phyloP scores from a whole-genome alignment of 1,284 basidiomycete genomes.

The Macrocystidia cucumis region DNA sequence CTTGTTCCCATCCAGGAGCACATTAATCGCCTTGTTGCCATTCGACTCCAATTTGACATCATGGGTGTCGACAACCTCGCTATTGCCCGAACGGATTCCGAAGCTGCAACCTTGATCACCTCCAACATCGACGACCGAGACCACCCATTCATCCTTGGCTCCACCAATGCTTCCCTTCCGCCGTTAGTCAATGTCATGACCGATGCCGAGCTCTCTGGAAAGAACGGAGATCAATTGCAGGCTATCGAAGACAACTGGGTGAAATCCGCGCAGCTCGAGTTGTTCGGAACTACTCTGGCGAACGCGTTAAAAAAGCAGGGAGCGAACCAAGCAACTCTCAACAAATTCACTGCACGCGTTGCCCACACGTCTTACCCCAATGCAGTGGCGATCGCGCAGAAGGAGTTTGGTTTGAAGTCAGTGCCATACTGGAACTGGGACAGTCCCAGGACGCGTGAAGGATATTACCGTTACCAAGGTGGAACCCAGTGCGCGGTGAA shows the following conservation, averaged over 20 bases:
- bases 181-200: constrained; percentile 81
- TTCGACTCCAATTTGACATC: constrained; percentile 58
- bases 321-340: constrained; percentile 33
- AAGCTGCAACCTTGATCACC: constrained; percentile 95
- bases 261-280: constrained; percentile 64
- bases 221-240: constrained; percentile 77
- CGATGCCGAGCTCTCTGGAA: constrained; percentile 77
- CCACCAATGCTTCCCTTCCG: constrained; percentile 65
- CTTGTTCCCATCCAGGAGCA: constrained; percentile 76
- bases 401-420: constrained; percentile 69
- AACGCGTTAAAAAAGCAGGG: constrained; percentile 68
- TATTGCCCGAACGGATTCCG: constrained; percentile 78
- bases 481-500: constrained; percentile 93
- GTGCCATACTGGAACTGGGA: constrained; percentile 92
- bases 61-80: constrained; percentile 64
- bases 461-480: constrained; percentile 95
- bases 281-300: constrained; percentile 74
- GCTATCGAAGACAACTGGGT: constrained; percentile 88
- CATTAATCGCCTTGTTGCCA: constrained; percentile 71
- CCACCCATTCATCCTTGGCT: constrained; percentile 93
- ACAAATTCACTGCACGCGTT: constrained; percentile 55
- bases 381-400: constrained; percentile 73
- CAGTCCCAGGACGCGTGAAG: constrained; percentile 88
- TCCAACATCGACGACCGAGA: constrained; percentile 96
- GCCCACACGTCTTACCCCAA: constrained; percentile 61